Base-by-base conservation (phyloP, 116 monocot species). In the Thalassia testudinum region DNA sequence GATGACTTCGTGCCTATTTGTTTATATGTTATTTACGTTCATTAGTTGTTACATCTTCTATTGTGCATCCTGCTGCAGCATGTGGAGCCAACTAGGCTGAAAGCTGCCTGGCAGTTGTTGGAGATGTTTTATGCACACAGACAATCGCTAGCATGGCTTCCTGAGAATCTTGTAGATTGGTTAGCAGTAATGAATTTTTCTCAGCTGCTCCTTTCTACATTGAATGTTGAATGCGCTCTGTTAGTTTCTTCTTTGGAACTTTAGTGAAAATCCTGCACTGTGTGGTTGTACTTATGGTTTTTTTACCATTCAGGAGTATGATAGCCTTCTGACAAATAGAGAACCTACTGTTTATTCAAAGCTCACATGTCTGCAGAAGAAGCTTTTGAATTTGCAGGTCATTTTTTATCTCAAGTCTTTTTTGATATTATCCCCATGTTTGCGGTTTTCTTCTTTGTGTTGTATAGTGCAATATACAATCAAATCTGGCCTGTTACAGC, bases 121-220 rank as follows among this genome's bases (percentile, higher is more conserved):
- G 81, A 79, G 57, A 82, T 86, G 56, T 92, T 87, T 75, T 95
- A 81, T 76, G 88, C 81, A 2, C 81, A 93, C 71, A 87, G 58
- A 43, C 72, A 76, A 55, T 76, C 78, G 45, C 52, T 58, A 42
- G 50, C 76, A 50, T 84, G 85, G 85, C 73, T 95, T 78, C 88
- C 88, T 26, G 95, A 84, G 63, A 42, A 71, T 17, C 74, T 95
- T 67, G 85, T 78, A 57, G 95, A 95, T 72, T 95, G 93, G 95
- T 74, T 88, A 79, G 78, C 78, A 64, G 95, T 95, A 78, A 79
- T 73, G 60, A 56, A 34, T 74, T 67, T 66, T 66, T 68, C 65
- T 63, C 66, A 6, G 15, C 15, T n/a, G 45, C 15, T 45, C 7
- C 19, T 45, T 45, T 45, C 30, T 34, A 10, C 3, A 34, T 34